Conservation (phyloP, 805 yeast species). For the Priceomyces carsonii region DNA sequence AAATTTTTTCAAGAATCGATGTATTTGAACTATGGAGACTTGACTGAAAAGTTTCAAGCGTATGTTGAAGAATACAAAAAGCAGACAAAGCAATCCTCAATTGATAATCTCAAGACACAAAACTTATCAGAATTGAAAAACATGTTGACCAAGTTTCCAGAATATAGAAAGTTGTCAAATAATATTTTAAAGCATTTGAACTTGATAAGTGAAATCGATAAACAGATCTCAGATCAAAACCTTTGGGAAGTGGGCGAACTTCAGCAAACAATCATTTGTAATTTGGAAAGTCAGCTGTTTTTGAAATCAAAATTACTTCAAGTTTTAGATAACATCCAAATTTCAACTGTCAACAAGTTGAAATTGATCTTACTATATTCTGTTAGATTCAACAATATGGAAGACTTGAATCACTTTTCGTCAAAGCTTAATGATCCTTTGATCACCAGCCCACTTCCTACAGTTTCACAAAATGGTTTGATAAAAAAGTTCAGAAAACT, state of each 20-base stretch:
- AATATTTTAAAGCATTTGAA: conserved; percentile 93
- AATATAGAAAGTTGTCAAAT: conserved; percentile 81
- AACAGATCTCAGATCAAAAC: conserved; percentile 59
- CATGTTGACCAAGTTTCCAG: conserved; percentile 91
- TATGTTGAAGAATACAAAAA: conserved; percentile 81
- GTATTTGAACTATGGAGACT: conserved; percentile 91
- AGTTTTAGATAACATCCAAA: conserved; percentile 44
- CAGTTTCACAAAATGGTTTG: conserved; percentile 31
- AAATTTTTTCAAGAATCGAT: conserved; percentile 75
- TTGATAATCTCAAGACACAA: conserved; percentile 57
- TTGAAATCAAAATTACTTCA: conserved; percentile 56
- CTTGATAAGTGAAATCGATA: conserved; percentile 82
- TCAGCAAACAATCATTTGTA: conserved; percentile 80
- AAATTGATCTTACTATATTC: conserved; percentile 75
- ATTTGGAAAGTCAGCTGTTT: conserved; percentile 32
- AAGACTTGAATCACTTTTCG: conserved; percentile 24
- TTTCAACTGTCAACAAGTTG: conserved; percentile 60
- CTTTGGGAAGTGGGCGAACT: conserved; percentile 87
- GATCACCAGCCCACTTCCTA: conserved; percentile 31
- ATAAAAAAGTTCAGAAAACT: conserved; percentile 28
- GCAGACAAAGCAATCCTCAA: conserved; percentile 67
- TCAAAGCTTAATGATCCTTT: conserved; percentile 29
- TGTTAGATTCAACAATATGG: conserved; percentile 46
- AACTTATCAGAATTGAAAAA: conserved; percentile 88
- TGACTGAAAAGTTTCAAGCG: conserved; percentile 82